Base-by-base conservation (phyloP, 2,329 filamentous ascomycete genomes). In the Colletotrichum liaoningense region DNA sequence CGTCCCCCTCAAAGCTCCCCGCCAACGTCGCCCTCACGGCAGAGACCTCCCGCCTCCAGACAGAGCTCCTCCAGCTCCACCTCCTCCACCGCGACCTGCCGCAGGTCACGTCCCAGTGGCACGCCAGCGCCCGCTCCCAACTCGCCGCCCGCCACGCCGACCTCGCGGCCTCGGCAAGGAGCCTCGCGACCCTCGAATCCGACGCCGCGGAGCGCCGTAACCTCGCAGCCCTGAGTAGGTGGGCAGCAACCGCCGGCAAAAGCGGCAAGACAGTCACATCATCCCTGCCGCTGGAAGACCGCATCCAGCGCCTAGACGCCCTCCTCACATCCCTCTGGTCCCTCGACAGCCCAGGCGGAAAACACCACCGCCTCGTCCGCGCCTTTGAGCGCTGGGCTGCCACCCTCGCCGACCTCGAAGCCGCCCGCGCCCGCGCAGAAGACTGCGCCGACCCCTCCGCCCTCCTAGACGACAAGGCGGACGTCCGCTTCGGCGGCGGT, bases 1-100 rank as follows among this genome's bases (percentile, higher is more conserved):
- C 90, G 0, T 89, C 90, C 3, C 90, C 91, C 1, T 89, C 88
- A 35, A 91, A 92, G 77, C 85, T 89, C 3, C 89, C 91, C 5
- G 84, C 88, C 77, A 92, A 92, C 79, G 81, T 92, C 16, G 89
- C 89, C 66, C 83, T 88, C 33, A 88, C 88, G 1, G 89, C 88
- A 64, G 89, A 91, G 80, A 91, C 86, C 8, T 85, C 84, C 62
- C 87, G 86, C 49, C 83, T 92, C 7, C 92, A 93, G 79, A 88
- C 91, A 2, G 90, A 92, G 78, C 85, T 94, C 2, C 83, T 94
- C 28, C 91, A 93, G 77, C 84, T 93, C 8, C 90, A 92, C 62
- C 82, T 93, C 8, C 80, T 94, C 26, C 91, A 93, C 79, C 87
- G 88, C 75, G 87, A 88, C 66, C 87, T 88, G 4, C 80, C 80